phyloP scores from a whole-genome alignment of 768 basidiomycete genomes.

The Tylopilus balloui region DNA sequence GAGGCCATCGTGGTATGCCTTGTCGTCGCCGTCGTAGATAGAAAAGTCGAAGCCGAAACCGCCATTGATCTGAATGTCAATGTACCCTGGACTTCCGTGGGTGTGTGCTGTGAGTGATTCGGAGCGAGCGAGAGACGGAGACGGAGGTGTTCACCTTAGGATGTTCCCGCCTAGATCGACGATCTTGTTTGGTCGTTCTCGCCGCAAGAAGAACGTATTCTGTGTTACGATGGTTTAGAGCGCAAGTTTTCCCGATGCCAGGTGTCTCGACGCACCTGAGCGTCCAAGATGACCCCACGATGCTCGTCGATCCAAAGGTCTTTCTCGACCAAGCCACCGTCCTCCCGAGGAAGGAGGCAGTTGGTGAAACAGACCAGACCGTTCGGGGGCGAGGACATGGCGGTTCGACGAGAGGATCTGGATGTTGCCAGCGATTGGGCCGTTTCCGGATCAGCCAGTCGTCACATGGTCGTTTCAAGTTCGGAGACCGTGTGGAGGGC shows the following conservation, averaged over 20 bases:
- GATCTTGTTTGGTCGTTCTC: constrained; percentile 55
- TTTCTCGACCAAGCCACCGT: constrained; percentile 66
- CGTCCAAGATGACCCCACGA: constrained; percentile 69
- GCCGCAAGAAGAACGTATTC: constrained; percentile 63
- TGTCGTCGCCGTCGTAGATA: constrained; percentile 68
- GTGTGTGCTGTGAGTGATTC: constrained; percentile 10
- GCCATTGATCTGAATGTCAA: constrained; percentile 90
- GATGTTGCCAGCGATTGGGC: neutral
- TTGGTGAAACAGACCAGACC: constrained; percentile 84
- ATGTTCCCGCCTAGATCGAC: constrained; percentile 76
- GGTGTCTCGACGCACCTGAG: constrained; percentile 46
- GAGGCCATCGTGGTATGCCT: constrained; percentile 63
- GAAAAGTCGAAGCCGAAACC: constrained; percentile 88
- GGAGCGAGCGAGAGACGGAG: neutral
- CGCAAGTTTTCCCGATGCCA: neutral
- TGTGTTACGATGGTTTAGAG: constrained; percentile 26
- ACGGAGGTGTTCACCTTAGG: constrained; percentile 48
- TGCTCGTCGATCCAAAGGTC: constrained; percentile 81
- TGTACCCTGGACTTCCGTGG: constrained; percentile 64
- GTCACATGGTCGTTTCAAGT: neutral
- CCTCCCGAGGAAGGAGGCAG: constrained; percentile 74
- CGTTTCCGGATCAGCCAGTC: no score
- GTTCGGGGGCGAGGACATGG: constrained; percentile 38
- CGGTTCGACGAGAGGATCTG: constrained; percentile 5
- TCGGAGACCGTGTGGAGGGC: neutral